Base-by-base conservation (phyloP, 2,329 filamentous ascomycete genomes). In the Colletotrichum plurivorum region DNA sequence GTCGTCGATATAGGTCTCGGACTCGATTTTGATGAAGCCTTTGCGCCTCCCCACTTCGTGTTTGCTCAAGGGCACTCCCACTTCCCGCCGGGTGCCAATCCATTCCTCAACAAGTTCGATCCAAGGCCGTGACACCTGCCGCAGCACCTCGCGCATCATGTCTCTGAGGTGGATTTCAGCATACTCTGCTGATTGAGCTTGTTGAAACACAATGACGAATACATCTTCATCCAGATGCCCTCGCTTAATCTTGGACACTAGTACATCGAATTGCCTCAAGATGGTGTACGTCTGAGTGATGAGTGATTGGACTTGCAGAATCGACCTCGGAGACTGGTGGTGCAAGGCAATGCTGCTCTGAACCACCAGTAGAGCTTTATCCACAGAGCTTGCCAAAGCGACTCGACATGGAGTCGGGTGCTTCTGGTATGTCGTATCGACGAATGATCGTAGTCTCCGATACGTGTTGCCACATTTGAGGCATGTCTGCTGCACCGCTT, bases 71-170 rank as follows among this genome's bases (percentile, higher is more conserved):
- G 85, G 84, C 12, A 88, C 80, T 1, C 88, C 87, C 43, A 85
- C 81, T 72, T 92, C 90, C 3, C 83, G 81, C 69, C 83, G 86
- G 12, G 93, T 85, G 0, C 94, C 94, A 69, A 95, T 89, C 93
- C 93, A 96, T 74, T 91, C 89, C 72, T 92, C 87, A 8, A 92
- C 83, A 59, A 91, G 87, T 60, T 90, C 86, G 9, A 93, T 81
- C 88, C 91, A 94, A 0, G 92, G 92, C 31, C 81, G 80, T 1
- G 89, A 89, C 1, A 92, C 89, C 46, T 87, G 84, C 52, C 84
- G 83, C 16, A 96, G 78, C 0, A 95, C 84, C 70, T 94, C 89
- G 16, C 90, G 87, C 75, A 94, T 86, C 39, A 93, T 85, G 22
- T 87, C 84, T 20, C 88, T 87, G 22, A 94, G 79, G 67, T 89